Percentiles rank a stretch among this genome's conserved stretches.
Evolutionary conservation across 108 stramenopile species (phyloP).

Genomic region (Skeletonema grethae): DNA sequence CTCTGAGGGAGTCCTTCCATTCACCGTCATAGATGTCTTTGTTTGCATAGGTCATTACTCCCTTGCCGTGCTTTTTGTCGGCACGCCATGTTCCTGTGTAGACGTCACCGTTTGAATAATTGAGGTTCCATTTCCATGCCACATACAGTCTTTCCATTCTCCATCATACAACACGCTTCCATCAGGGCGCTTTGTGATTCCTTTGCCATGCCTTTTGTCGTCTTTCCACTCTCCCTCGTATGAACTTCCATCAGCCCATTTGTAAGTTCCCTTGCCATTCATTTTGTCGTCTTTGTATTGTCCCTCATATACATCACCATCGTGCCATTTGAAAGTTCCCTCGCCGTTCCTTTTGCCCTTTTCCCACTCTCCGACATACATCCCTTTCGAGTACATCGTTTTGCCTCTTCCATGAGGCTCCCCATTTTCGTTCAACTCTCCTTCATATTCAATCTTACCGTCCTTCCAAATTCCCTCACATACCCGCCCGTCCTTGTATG

Average conservation of each 20-base stretch:
- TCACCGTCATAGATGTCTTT: neutral
- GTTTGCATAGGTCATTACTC: conserved; percentile 54
- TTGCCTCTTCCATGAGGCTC: conserved; percentile 14
- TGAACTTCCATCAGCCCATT: conserved; percentile 26
- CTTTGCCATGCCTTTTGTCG: conserved; percentile 48
- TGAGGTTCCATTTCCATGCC: too few relatives aligned
- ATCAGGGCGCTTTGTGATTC: conserved; percentile 32
- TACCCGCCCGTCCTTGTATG: conserved; percentile 50
- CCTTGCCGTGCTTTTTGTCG: conserved; percentile 43
- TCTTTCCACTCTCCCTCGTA: conserved; percentile 52
- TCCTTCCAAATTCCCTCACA: conserved; percentile 54
- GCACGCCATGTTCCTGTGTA: conserved; percentile 64
- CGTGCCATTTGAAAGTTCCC: neutral
- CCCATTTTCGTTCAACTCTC: conserved; percentile 26
- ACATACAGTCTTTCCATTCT: conserved; percentile 34
- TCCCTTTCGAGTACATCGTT: neutral
- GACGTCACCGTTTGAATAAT: conserved; percentile 26
- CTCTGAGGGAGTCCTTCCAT: neutral
- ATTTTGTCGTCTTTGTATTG: conserved; percentile 28
- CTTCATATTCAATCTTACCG: conserved; percentile 42
- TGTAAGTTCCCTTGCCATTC: conserved; percentile 26
- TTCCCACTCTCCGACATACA: conserved; percentile 41
- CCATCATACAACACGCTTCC: conserved; percentile 55
- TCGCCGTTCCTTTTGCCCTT: neutral
- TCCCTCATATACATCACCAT: conserved; percentile 17